These are phyloP conservation scores for Nicotiana tabacum DNA, from an alignment of 257 asterid genomes.

Conservation along the genomic window DNA sequence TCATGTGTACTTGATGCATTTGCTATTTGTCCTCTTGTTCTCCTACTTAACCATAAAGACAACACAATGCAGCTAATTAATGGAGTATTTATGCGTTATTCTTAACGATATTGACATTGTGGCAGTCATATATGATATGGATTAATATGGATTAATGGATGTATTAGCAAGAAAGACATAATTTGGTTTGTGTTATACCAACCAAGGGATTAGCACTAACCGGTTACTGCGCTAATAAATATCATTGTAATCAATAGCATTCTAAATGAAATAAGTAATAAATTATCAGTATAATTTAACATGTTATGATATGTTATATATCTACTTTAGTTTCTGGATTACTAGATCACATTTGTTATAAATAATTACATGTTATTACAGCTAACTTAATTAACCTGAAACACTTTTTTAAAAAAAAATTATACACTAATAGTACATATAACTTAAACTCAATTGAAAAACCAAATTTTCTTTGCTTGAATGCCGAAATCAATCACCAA, in stretches of 20 bases:
- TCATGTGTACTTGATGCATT: background rate
- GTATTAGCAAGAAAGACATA: background rate
- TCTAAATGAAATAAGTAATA: background rate
- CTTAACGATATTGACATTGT: background rate
- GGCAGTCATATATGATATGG: background rate
- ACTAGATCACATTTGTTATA: background rate
- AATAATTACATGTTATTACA: background rate
- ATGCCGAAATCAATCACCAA: slow-evolving; percentile 11
- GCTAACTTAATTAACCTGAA: background rate
- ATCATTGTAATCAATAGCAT: background rate
- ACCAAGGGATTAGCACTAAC: background rate
- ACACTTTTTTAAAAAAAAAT: background rate
- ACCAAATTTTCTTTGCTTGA: background rate
- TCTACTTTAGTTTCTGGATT: background rate
- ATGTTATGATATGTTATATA: too few relatives aligned
- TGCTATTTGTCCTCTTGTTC: slow-evolving; percentile 14
- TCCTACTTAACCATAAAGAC: slow-evolving; percentile 17
- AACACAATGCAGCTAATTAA: background rate
- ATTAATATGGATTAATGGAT: background rate
- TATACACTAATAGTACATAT: background rate
- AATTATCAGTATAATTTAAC: background rate
- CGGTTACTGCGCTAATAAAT: background rate
- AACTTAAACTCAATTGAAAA: background rate
- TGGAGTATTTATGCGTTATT: background rate
- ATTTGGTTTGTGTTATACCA: background rate